Conservation (phyloP, 371 early-diverging fungal genomes). For the Haplosporangium sp. region DNA sequence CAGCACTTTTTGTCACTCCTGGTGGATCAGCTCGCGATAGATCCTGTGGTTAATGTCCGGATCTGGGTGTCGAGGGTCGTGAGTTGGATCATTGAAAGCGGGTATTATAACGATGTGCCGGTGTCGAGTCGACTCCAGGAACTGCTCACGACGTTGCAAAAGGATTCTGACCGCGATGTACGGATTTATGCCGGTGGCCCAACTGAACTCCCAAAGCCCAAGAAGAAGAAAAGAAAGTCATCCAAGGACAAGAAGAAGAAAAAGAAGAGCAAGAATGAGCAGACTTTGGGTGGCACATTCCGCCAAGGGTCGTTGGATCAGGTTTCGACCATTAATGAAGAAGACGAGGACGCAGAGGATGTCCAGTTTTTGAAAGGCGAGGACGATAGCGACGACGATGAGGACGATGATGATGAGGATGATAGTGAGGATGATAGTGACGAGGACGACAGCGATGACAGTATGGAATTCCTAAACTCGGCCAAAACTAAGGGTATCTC, state of each 20-base stretch:
- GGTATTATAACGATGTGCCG: slow-evolving; percentile 20
- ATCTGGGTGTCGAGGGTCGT: slow-evolving; percentile 35
- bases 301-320: slow-evolving; percentile 13
- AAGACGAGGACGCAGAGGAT: slow-evolving; percentile 27
- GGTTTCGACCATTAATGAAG: slow-evolving; percentile 30
- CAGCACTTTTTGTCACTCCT: slow-evolving; percentile 17
- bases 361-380: slow-evolving; percentile 26
- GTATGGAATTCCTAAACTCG: slow-evolving; percentile 24
- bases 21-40: slow-evolving; percentile 18
- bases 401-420: slow-evolving; percentile 17
- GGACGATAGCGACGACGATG: slow-evolving; percentile 6
- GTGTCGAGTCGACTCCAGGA: slow-evolving; percentile 23
- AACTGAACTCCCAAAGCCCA: slow-evolving; percentile 20
- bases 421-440: slow-evolving; percentile 25
- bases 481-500: slow-evolving; percentile 36
- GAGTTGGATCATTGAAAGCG: slow-evolving; percentile 32
- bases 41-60: slow-evolving; percentile 36
- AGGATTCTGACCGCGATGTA: slow-evolving; percentile 22
- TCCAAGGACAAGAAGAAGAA: slow-evolving; percentile 21
- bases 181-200: slow-evolving; percentile 28
- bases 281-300: slow-evolving; percentile 1
- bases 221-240: slow-evolving; percentile 37
- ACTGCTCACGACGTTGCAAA: slow-evolving; percentile 14
- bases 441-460: slow-evolving; percentile 31
- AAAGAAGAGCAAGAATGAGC: slow-evolving; percentile 10